A percentile compares a stretch with the other conserved stretches of the same genome.
These are phyloP conservation scores for Ramaria rubella DNA, from an alignment of 768 basidiomycete genomes.

Conservation along the genomic window DNA sequence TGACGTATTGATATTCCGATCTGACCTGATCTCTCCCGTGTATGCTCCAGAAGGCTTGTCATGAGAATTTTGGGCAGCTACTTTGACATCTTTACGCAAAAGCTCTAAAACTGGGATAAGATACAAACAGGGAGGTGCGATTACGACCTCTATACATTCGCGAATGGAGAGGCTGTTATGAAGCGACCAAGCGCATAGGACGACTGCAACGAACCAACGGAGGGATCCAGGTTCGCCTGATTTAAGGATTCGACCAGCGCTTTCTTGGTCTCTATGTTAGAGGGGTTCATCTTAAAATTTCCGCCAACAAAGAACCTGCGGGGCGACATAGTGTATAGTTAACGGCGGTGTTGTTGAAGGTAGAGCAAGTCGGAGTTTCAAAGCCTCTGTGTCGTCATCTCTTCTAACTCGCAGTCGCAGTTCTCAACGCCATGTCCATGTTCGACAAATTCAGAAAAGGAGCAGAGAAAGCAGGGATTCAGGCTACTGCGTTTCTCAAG, in stretches of 20 bases:
- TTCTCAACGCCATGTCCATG: constrained; percentile 40
- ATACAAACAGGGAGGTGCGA: constrained; percentile 88
- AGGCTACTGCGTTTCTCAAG: constrained; percentile 70
- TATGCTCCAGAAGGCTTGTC: constrained; percentile 80
- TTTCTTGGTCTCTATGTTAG: constrained; percentile 54
- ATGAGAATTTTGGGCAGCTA: constrained; percentile 92
- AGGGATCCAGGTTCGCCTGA: constrained; percentile 66
- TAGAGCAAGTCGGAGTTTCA: constrained; percentile 6
- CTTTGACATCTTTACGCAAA: constrained; percentile 60
- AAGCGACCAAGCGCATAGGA: not conserved
- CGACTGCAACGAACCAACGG: constrained; percentile 64
- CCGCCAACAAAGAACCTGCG: constrained; percentile 93
- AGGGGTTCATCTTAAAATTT: constrained; percentile 98
- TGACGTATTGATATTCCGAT: not conserved
- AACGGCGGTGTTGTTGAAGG: not conserved
- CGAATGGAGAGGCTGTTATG: not conserved
- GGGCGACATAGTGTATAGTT: constrained; percentile 40
- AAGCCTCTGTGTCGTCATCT: constrained; percentile 6
- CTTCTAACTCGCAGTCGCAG: not conserved
- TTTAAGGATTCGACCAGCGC: constrained; percentile 68
- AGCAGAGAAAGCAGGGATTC: constrained; percentile 74
- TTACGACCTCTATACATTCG: constrained; percentile 77
- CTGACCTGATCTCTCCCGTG: constrained; percentile 93
- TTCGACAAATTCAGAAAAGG: constrained; percentile 76
- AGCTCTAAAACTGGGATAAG: constrained; percentile 62